Evolutionary conservation across 2,329 filamentous ascomycete genomes (phyloP), one percentile per base, ranked within the genome.

Genomic region (Exophiala mesophila): DNA sequence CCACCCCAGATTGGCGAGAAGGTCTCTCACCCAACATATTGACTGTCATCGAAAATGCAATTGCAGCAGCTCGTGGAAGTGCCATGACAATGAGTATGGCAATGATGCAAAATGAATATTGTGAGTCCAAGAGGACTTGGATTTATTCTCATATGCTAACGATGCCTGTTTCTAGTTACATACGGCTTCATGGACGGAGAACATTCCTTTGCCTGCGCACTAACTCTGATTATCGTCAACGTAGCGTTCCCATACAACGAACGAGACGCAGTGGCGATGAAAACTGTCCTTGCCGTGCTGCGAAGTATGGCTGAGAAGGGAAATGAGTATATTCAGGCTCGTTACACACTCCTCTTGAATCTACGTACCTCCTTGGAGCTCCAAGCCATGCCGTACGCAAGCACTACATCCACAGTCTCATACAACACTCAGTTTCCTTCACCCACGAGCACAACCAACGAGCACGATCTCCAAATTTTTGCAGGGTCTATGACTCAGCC

Each of bases 141-240:
- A 10, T 47, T 16, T n/a, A 5, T 9, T 12, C 24, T 20, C 19
- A 13, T 19, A 30, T 36, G 1, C 30, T 12, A 28, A 30, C 13
- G 8, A 26, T 33, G 26, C 7, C 18, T 10, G 6, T 2, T 33
- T 9, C 31, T 40, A 67, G 71, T 74, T 15, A 77, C 73, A 0
- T 77, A 74, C 51, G 74, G 74, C 17, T 78, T 75, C 54, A 73
- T 77, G 63, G 74, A 78, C 44, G 69, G 71, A 12, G 74, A 78
- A 46, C 74, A 77, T 51, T 66, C 70, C 17, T 76, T 77, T 51
- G 74, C 71, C 0, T 72, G 74, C 1, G 68, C 72, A 8, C 66
- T 77, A 8, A 64, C 77, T 2, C 65, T 78, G 4, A 69, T 77
- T 17, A 74, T 77, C 68, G 69, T 74, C 15, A 74, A 73, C 54